Evolutionary conservation across 2,329 filamentous ascomycete species (phyloP).

Genomic region (Colletotrichum melonis): DNA sequence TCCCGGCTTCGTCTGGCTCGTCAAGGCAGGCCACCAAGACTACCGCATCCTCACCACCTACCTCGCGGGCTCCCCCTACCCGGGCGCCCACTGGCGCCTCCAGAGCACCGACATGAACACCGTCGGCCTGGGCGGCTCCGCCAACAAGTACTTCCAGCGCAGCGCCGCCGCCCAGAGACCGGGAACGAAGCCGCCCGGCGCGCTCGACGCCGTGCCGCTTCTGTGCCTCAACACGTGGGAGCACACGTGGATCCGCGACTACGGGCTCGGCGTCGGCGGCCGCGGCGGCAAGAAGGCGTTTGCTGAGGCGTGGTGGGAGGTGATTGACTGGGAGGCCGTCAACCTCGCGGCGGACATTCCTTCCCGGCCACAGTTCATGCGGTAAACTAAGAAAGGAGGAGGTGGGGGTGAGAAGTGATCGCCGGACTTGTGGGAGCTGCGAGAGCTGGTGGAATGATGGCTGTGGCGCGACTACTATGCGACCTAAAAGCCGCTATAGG

Average conservation of each 20-base stretch:
- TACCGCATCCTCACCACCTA: conserved; percentile 87
- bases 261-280: conserved; percentile 67
- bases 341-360: conserved; percentile 45
- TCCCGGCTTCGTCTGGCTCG: conserved; percentile 96
- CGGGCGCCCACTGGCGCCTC: conserved; percentile 83
- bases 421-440: not conserved
- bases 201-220: conserved; percentile 77
- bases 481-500: not conserved
- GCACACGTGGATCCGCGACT: conserved; percentile 90
- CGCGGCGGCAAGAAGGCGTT: conserved; percentile 80
- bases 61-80: conserved; percentile 89
- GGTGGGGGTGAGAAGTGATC: not conserved
- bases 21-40: conserved; percentile 64
- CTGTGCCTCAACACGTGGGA: conserved; percentile 97
- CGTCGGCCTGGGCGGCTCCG: conserved; percentile 52
- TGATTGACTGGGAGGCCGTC: conserved; percentile 87
- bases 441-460: not conserved
- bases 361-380: conserved; percentile 15
- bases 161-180: conserved; percentile 41
- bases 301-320: conserved; percentile 86
- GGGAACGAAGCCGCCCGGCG: conserved; percentile 68
- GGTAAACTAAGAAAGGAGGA: not conserved
- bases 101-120: conserved; percentile 79
- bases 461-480: too few relatives aligned
- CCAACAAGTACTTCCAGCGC: conserved; percentile 52